phyloP scores from a whole-genome alignment of 208 protist species.

The Trypanosoma avium region DNA sequence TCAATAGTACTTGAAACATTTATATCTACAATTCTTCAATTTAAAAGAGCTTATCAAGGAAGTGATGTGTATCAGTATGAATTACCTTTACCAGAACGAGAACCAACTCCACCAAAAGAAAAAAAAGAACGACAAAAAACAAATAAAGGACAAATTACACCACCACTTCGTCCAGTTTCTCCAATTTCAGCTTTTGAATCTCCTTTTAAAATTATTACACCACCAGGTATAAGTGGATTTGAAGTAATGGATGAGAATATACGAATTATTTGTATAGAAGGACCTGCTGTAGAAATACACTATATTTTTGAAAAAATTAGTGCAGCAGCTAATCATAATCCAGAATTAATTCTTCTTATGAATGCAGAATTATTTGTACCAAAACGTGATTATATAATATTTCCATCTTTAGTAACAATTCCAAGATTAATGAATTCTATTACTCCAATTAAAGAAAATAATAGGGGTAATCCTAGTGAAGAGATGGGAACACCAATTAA shows the following conservation, averaged over 20 bases:
- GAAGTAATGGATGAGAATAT: constrained; percentile 78
- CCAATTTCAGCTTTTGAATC: constrained; percentile 30
- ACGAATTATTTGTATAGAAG: constrained; percentile 79
- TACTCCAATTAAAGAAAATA: not conserved
- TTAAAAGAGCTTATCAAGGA: constrained; percentile 10
- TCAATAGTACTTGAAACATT: constrained; percentile 41
- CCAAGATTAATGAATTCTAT: constrained; percentile 17
- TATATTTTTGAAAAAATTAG: constrained; percentile 38
- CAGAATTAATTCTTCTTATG: constrained; percentile 50
- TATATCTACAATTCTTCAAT: constrained; percentile 31
- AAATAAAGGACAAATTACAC: constrained; percentile 13
- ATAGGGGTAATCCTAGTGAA: not conserved
- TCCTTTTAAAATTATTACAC: constrained; percentile 63
- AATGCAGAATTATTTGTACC: constrained; percentile 84
- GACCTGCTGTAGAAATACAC: constrained; percentile 69
- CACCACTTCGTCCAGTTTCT: constrained; percentile 29
- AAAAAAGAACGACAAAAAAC: constrained; percentile 20
- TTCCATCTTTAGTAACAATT: constrained; percentile 78
- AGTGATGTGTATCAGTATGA: constrained; percentile 27
- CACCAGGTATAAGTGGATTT: constrained; percentile 81
- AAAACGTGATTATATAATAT: constrained; percentile 55
- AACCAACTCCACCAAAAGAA: constrained; percentile 21
- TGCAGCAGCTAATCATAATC: constrained; percentile 18
- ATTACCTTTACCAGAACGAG: constrained; percentile 15
- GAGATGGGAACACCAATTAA: not conserved